phyloP scores from a whole-genome alignment of 306 rosid genomes.

The Pyrus pyrifolia region DNA sequence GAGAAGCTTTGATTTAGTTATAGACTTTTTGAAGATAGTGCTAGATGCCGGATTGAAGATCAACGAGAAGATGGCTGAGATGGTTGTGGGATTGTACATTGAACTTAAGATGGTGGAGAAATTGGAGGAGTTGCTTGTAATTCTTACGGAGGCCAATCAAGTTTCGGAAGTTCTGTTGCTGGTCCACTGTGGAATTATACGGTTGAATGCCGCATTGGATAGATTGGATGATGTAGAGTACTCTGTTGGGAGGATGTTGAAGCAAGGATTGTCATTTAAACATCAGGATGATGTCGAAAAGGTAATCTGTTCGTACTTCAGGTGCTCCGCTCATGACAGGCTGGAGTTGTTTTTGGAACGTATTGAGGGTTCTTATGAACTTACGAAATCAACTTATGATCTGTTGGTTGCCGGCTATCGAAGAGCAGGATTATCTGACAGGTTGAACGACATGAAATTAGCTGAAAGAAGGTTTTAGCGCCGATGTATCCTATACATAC shows the following conservation, averaged over 20 bases:
- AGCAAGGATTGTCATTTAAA: conserved; percentile 39
- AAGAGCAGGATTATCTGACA: conserved; percentile 39
- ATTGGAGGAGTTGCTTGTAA: conserved; percentile 42
- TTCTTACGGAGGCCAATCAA: conserved; percentile 4
- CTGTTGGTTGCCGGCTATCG: conserved; percentile 44
- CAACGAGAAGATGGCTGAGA: conserved; percentile 30
- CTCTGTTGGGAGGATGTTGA: conserved; percentile 56
- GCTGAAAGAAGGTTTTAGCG: not conserved
- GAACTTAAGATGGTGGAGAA: conserved; percentile 31
- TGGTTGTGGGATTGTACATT: conserved; percentile 32
- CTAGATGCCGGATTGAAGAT: conserved; percentile 33
- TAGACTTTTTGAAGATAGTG: conserved; percentile 33
- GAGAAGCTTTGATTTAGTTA: conserved; percentile 24
- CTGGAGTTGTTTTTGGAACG: conserved; percentile 50
- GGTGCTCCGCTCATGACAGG: conserved; percentile 47
- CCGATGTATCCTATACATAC: not conserved
- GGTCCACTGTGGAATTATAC: conserved; percentile 40
- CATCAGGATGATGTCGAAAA: conserved; percentile 39
- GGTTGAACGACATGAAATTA: conserved; percentile 33
- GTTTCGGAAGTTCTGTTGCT: conserved; percentile 19
- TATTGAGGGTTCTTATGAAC: conserved; percentile 21
- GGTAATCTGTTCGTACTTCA: conserved; percentile 50
- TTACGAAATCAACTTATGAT: conserved; percentile 37
- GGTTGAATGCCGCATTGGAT: conserved; percentile 37
- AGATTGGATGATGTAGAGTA: conserved; percentile 49